Evolutionary conservation across 2,329 filamentous ascomycete genomes (phyloP), one percentile per base, ranked within the genome.

Genomic region (Claviceps paspali): DNA sequence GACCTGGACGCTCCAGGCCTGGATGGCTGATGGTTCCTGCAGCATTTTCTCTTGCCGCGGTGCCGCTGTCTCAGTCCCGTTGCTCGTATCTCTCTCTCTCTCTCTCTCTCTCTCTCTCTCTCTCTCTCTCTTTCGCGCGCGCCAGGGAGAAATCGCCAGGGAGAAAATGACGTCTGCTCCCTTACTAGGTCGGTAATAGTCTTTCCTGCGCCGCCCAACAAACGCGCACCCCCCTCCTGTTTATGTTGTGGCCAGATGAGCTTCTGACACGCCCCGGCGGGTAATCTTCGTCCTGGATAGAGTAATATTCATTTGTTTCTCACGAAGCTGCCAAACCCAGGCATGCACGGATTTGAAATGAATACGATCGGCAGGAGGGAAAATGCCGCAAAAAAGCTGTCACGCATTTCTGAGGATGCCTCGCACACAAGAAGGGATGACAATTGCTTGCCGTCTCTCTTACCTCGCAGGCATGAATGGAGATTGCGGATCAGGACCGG

Each of bases 11-110:
- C 24, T 33, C 15, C 26, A 19, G 26, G 35, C 22, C 17, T 19
- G 8, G 26, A 32, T 23, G 32, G 31, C 27, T 10, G 23, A 36
- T 26, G 12, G 22, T 33, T 26, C 17, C 22, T 36, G 31, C 33
- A 39, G 29, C 29, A 40, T 22, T 22, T 22, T 5, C 21, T 8
- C 5, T n/a, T n/a, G n/a, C n/a, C n/a, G n/a, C n/a, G n/a, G n/a
- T n/a, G n/a, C n/a, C n/a, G 31, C 23, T 33, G 38, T 36, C 38
- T 40, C 34, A 36, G 19, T 18, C 11, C 14, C 34, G 29, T 28
- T 36, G 15, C 19, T 36, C 34, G 29, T 21, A 35, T 14, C n/a
- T n/a, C n/a, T n/a, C n/a, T n/a, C n/a, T n/a, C n/a, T n/a, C n/a
- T n/a, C n/a, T n/a, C n/a, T n/a, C n/a, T n/a, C n/a, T n/a, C n/a